phyloP scores from a whole-genome alignment of 2,329 filamentous ascomycete species.

The Lachnellula hyalina region DNA sequence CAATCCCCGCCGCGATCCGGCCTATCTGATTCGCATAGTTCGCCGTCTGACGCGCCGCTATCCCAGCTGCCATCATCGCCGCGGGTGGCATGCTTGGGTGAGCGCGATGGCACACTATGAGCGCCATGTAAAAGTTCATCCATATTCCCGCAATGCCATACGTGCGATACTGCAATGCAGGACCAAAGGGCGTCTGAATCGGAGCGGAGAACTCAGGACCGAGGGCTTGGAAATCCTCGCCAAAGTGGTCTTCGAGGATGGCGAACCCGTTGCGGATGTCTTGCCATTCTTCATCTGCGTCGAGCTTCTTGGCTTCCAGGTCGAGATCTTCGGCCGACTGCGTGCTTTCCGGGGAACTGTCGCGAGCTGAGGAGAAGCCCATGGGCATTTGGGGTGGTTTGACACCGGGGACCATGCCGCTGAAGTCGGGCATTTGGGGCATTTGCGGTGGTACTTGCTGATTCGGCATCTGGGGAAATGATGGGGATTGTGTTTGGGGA shows the following conservation, averaged over 20 bases:
- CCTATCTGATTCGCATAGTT: conserved; percentile 70
- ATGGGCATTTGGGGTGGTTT: conserved; percentile 26
- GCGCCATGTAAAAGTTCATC: conserved; percentile 79
- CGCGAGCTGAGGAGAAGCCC: conserved; percentile 22
- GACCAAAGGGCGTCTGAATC: conserved; percentile 72
- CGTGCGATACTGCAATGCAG: conserved; percentile 73
- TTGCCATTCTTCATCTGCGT: conserved; percentile 61
- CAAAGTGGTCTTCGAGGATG: conserved; percentile 59
- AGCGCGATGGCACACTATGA: conserved; percentile 74
- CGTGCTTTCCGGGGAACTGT: conserved; percentile 11
- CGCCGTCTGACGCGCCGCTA: conserved; percentile 68
- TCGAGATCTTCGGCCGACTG: conserved; percentile 22
- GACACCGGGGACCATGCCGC: conserved; percentile 28
- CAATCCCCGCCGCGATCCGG: conserved; percentile 70
- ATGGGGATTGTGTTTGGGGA: not conserved
- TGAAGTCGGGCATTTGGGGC: conserved; percentile 25
- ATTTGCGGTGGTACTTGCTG: conserved; percentile 17
- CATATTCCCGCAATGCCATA: conserved; percentile 85
- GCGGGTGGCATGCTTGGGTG: conserved; percentile 90
- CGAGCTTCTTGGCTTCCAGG: conserved; percentile 20
- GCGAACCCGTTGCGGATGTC: conserved; percentile 67
- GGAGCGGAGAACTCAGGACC: conserved; percentile 58
- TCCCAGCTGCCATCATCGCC: conserved; percentile 74
- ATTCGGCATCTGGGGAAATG: not conserved
- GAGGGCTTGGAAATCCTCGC: conserved; percentile 71